A percentile compares a stretch with the other conserved stretches of the same genome.
Conservation (phyloP, 495 filamentous ascomycete genomes). For the Trichoderma reesei region DNA sequence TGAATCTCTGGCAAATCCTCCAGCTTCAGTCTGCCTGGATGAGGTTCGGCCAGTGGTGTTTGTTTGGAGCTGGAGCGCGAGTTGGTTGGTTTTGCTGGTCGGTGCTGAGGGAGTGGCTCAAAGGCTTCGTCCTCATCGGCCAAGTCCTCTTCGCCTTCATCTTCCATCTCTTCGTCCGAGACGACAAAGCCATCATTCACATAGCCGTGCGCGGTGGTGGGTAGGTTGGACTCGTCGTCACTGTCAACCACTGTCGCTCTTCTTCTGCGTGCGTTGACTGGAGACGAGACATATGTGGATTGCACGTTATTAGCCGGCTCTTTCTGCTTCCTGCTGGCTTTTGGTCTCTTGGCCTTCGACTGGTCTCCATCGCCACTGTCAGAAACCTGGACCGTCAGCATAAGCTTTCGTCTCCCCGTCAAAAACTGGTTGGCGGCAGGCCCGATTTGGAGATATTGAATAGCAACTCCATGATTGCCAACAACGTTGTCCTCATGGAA, state of each 20-base stretch:
- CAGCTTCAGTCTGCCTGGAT: slow-evolving; percentile 22
- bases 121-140: slow-evolving; percentile 42
- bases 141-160: slow-evolving; percentile 14
- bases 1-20: slow-evolving; percentile 38
- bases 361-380: slow-evolving; percentile 14
- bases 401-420: slow-evolving; percentile 19
- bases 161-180: slow-evolving; percentile 33
- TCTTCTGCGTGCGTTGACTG: slow-evolving; percentile 44
- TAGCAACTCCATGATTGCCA: slow-evolving; percentile 24
- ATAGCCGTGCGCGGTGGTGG: slow-evolving; percentile 35
- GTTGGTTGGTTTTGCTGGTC: slow-evolving; percentile 29
- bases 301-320: slow-evolving; percentile 10
- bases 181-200: slow-evolving; percentile 44
- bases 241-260: slow-evolving; percentile 33
- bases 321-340: slow-evolving; percentile 7
- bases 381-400: slow-evolving; percentile 25
- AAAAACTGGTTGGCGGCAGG: slow-evolving; percentile 21
- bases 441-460: slow-evolving; percentile 38
- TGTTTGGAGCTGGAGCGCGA: slow-evolving; percentile 13
- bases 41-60: slow-evolving; percentile 9
- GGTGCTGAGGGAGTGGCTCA: slow-evolving; percentile 35
- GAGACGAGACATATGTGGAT: slow-evolving; percentile 84
- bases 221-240: slow-evolving; percentile 24
- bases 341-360: slow-evolving; percentile 12
- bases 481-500: slow-evolving; percentile 40